Percentiles rank a stretch among this genome's conserved stretches.
Evolutionary conservation across 1,284 basidiomycete species (phyloP).

Genomic region (Trametes hirsuta): DNA sequence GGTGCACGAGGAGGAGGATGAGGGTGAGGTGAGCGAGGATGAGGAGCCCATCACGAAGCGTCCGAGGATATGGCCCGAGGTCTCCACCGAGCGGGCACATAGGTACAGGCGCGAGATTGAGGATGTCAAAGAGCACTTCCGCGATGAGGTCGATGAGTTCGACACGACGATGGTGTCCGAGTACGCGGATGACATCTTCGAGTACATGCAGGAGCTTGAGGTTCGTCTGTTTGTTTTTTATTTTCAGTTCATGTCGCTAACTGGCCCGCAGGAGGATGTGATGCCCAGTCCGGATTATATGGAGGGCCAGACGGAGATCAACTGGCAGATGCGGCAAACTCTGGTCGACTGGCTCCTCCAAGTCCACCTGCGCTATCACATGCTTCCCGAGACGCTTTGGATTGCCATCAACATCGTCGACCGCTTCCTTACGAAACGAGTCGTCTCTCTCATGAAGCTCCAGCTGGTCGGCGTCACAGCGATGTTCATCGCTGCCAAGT

Average conservation of each 20-base stretch:
- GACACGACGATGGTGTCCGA: constrained; percentile 99
- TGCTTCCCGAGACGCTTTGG: constrained; percentile 98
- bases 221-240: constrained; percentile 45
- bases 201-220: constrained; percentile 94
- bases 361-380: constrained; percentile 95
- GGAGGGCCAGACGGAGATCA: constrained; percentile 92
- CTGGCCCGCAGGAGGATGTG: constrained; percentile 63
- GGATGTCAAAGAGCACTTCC: constrained; percentile 71
- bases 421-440: constrained; percentile 92
- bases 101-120: constrained; percentile 64
- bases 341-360: constrained; percentile 99
- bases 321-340: constrained; percentile 94
- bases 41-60: constrained; percentile 43
- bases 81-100: constrained; percentile 59
- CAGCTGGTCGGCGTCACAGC: constrained; percentile 98
- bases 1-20: constrained; percentile 49
- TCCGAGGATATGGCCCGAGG: constrained; percentile 69
- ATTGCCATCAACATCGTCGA: constrained; percentile 98
- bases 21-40: constrained; percentile 54
- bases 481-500: constrained; percentile 98
- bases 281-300: constrained; percentile 98
- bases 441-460: constrained; percentile 92
- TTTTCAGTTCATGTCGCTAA: constrained; percentile 16
- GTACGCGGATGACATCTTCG: constrained; percentile 97
- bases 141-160: constrained; percentile 82